Conservation (phyloP, 305 asterid species). For the Caryopteris hybrid region DNA sequence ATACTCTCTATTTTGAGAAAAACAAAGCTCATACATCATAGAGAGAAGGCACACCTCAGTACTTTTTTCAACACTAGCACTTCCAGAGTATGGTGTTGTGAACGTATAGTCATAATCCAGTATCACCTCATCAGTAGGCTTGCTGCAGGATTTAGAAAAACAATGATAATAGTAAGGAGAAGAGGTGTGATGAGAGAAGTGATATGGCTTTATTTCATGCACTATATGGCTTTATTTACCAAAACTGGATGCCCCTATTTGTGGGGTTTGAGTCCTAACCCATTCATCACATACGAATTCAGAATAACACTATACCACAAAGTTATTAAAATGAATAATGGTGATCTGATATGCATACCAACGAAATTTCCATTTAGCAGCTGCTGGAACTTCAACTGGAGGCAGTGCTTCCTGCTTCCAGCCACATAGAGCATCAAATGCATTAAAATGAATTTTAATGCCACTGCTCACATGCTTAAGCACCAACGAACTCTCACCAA, state of each 20-base stretch:
- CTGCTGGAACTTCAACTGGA: constrained; percentile 98
- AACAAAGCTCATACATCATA: constrained; percentile 18
- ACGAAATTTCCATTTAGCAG: constrained; percentile 89
- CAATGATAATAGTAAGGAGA: background rate
- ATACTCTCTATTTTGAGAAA: constrained; percentile 16
- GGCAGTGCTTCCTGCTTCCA: constrained; percentile 90
- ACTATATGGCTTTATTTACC: constrained; percentile 2
- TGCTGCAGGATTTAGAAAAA: constrained; percentile 48
- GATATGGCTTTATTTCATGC: background rate
- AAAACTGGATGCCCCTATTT: background rate
- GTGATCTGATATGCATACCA: constrained; percentile 37
- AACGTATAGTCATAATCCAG: constrained; percentile 95
- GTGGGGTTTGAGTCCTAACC: background rate
- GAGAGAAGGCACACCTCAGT: constrained; percentile 52
- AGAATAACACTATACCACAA: background rate
- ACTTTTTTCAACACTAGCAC: constrained; percentile 46
- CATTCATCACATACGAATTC: background rate
- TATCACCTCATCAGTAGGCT: constrained; percentile 74
- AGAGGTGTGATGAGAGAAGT: constrained; percentile 7
- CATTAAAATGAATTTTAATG: constrained; percentile 59
- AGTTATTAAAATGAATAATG: background rate
- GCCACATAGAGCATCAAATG: constrained; percentile 88
- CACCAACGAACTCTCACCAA: constrained; percentile 79
- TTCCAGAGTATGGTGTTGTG: constrained; percentile 90
- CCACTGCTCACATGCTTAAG: constrained; percentile 74